Base-by-base conservation (phyloP, 805 yeast genomes). In the Candida arabinofermentans region DNA sequence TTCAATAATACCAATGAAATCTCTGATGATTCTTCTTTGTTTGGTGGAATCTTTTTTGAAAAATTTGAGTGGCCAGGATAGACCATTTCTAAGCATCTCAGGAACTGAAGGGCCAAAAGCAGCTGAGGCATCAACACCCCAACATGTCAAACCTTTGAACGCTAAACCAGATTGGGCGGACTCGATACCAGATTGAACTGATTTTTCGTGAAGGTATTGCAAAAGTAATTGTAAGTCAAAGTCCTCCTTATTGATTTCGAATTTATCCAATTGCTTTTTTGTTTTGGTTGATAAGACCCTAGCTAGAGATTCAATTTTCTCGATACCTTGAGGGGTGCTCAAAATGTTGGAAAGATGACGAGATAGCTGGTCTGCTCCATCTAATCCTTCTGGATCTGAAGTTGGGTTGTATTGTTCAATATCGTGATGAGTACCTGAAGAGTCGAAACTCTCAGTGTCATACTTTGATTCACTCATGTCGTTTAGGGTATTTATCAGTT, bases 121-220 rank as follows among this genome's bases (percentile, higher is more conserved):
- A 35, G 77, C 76, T 24, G 77, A 75, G 17, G 77, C 71, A 47
- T 79, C 82, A 39, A 67, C 51, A 59, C 75, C 77, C 49, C 69
- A 62, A 41, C 74, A 70, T 7, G 74, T 70, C 13, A 72, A 48
- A 37, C 61, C 57, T 43, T 62, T 70, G 52, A 72, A 68, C 3
- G 73, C 73, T 37, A 72, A 66, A 59, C 85, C 85, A 4, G 76
- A 68, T 37, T 69, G 70, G 42, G 72, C 67, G 1, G 72, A 67
- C 51, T 68, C 73, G 39, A 71, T 70, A 46, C 75, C 74, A 53
- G 70, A 74, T 40, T 68, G 68, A 19, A 64, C 36, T 31, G 65
- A 67, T 43, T 64, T 64, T 33, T 57, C 61, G 34, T 53, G 53
- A 21, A 71, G 56, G 44, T 70, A 71, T 42, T 68, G 59, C 37